phyloP scores from a whole-genome alignment of 1,284 basidiomycete genomes.

The Malassezia globosa region DNA sequence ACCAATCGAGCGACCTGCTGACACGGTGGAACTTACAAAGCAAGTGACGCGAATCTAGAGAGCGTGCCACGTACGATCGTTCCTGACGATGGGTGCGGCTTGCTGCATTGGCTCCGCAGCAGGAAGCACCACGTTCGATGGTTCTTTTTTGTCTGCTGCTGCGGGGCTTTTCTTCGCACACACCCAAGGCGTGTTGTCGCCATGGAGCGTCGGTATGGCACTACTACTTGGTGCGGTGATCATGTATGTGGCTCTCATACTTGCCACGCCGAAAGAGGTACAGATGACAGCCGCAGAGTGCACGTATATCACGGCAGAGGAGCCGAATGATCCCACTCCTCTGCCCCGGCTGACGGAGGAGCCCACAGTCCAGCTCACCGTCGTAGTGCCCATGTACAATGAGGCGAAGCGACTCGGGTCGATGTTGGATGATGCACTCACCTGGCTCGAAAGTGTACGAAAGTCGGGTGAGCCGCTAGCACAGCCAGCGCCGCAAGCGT shows the following conservation, averaged over 20 bases:
- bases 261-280: slow-evolving; percentile 1
- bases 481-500: background rate
- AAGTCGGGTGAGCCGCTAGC: slow-evolving; percentile 10
- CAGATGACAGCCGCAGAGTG: slow-evolving; percentile 8
- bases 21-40: too few species aligned
- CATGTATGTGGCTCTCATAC: slow-evolving; percentile 5
- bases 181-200: too few species aligned
- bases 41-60: too few species aligned
- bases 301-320: slow-evolving; percentile 2
- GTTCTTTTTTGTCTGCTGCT: too few species aligned
- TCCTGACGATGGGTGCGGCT: slow-evolving; percentile 15
- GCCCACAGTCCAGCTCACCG: slow-evolving; percentile 52
- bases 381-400: slow-evolving; percentile 83
- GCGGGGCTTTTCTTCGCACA: too few species aligned
- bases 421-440: slow-evolving; percentile 66
- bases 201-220: too few species aligned
- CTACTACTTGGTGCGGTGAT: too few species aligned
- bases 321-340: background rate
- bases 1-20: too few species aligned
- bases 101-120: slow-evolving; percentile 10
- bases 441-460: slow-evolving; percentile 48
- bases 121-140: too few species aligned
- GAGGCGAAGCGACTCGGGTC: slow-evolving; percentile 64
- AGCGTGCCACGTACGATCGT: too few species aligned
- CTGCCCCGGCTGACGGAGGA: slow-evolving; percentile 50